Evolutionary conservation across 768 basidiomycete genomes (phyloP).

Genomic region (Kwoniella sp.): DNA sequence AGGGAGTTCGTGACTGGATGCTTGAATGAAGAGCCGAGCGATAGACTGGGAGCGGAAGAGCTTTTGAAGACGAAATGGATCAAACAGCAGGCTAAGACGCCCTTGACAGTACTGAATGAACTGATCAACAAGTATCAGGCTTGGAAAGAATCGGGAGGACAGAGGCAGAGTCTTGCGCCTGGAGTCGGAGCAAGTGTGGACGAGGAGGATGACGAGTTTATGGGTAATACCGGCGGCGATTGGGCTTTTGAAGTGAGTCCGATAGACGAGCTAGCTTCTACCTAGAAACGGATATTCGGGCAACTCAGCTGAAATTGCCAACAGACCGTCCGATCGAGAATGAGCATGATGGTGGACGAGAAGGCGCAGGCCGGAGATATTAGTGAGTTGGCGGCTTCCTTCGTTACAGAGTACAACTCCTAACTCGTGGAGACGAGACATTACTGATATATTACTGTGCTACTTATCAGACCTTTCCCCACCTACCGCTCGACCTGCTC

Average conservation of each 20-base stretch:
- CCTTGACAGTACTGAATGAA: slow-evolving; percentile 73
- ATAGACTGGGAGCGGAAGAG: slow-evolving; percentile 90
- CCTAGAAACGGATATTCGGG: no score
- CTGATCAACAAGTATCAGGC: slow-evolving; percentile 75
- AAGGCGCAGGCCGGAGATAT: slow-evolving; percentile 28
- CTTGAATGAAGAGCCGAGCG: slow-evolving; percentile 71
- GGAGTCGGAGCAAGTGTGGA: slow-evolving; percentile 60
- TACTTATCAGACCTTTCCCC: slow-evolving; percentile 26
- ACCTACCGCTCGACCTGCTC: slow-evolving; percentile 59
- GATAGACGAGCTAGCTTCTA: no score
- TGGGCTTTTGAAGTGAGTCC: slow-evolving; percentile 56
- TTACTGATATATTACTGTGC: no score
- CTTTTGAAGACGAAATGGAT: slow-evolving; percentile 84
- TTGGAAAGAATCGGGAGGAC: slow-evolving; percentile 69
- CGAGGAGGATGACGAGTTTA: slow-evolving; percentile 42
- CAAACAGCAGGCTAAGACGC: slow-evolving; percentile 68
- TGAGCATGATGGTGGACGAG: slow-evolving; percentile 46
- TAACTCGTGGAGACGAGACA: no score
- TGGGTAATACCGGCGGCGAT: slow-evolving; percentile 46
- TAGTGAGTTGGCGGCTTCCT: slow-evolving; percentile 7
- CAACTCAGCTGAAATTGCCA: no score
- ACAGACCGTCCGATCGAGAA: slow-evolving; percentile 52
- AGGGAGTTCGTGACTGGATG: slow-evolving; percentile 82
- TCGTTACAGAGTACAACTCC: no score
- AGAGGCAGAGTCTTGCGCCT: slow-evolving; percentile 69